Evolutionary conservation across 176 grass and related monocot species (phyloP).

Genomic region (Themeda triandra): DNA sequence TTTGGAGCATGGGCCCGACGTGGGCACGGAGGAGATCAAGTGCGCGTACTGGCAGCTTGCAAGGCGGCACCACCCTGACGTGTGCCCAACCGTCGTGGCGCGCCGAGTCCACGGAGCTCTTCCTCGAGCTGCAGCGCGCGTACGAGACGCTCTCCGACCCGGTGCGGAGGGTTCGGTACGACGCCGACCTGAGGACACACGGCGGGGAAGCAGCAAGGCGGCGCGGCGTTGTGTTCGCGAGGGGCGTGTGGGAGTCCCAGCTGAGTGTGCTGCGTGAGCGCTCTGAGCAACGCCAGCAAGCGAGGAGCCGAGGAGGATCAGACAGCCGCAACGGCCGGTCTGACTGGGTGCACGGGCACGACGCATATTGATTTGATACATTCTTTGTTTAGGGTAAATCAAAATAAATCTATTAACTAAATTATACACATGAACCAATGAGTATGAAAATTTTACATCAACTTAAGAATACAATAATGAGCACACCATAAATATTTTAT

Average conservation of each 20-base stretch:
- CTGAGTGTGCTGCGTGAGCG: conserved; percentile 30
- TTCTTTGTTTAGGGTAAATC: no score
- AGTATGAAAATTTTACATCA: no score
- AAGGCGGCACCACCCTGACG: conserved; percentile 67
- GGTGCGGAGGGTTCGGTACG: conserved; percentile 38
- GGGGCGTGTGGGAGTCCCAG: conserved; percentile 56
- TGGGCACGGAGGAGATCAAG: conserved; percentile 56
- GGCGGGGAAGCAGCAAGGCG: background rate
- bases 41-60: conserved; percentile 73
- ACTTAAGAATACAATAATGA: no score
- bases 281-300: conserved; percentile 24
- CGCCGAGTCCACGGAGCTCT: conserved; percentile 49
- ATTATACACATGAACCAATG: no score
- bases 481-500: no score
- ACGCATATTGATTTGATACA: no score
- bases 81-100: conserved; percentile 41
- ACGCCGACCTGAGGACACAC: conserved; percentile 28
- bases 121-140: conserved; percentile 67
- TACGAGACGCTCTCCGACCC: conserved; percentile 84
- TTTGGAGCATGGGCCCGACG: conserved; percentile 33
- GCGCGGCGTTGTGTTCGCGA: background rate
- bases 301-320: background rate
- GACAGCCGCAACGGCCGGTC: background rate
- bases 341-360: background rate
- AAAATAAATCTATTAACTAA: no score